A percentile compares a stretch with the other conserved stretches of the same genome.
These are phyloP conservation scores for Cryptococcus sp. DNA, from an alignment of 1,284 basidiomycete species.

Conservation along the genomic window DNA sequence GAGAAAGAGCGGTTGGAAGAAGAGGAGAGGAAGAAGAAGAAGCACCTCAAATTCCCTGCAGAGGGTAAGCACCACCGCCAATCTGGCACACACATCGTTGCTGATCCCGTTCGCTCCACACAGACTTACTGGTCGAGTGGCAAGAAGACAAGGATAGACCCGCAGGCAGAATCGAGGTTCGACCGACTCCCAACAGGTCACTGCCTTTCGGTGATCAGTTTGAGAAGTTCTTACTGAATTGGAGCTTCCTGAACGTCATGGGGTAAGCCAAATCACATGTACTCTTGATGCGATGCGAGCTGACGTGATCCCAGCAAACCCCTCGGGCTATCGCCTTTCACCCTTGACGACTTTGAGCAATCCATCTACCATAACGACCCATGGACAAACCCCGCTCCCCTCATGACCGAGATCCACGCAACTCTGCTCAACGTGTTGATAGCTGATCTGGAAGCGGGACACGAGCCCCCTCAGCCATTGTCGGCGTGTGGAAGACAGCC, in stretches of 20 bases:
- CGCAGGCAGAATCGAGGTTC: slow-evolving; percentile 52
- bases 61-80: slow-evolving; percentile 53
- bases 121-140: slow-evolving; percentile 77
- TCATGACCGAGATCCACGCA: slow-evolving; percentile 87
- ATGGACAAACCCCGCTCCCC: slow-evolving; percentile 67
- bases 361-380: slow-evolving; percentile 74
- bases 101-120: slow-evolving; percentile 62
- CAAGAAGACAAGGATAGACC: slow-evolving; percentile 65
- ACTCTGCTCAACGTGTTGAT: slow-evolving; percentile 81
- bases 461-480: slow-evolving; percentile 37
- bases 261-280: slow-evolving; percentile 61
- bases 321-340: slow-evolving; percentile 83
- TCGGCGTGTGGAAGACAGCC: slow-evolving; percentile 30
- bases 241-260: slow-evolving; percentile 90
- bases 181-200: slow-evolving; percentile 65
- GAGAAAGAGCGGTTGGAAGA: slow-evolving; percentile 64
- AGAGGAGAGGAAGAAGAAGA: slow-evolving; percentile 63
- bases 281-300: not conserved
- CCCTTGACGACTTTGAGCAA: slow-evolving; percentile 89
- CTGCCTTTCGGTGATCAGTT: slow-evolving; percentile 81
- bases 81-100: not conserved
- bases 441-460: slow-evolving; percentile 62
- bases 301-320: slow-evolving; percentile 65
- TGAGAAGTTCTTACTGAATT: slow-evolving; percentile 81
- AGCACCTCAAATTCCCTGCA: slow-evolving; percentile 73